Evolutionary conservation across 176 grass and related monocot genomes (phyloP), one percentile per base, ranked within the genome.

Genomic region (Canna indica): DNA sequence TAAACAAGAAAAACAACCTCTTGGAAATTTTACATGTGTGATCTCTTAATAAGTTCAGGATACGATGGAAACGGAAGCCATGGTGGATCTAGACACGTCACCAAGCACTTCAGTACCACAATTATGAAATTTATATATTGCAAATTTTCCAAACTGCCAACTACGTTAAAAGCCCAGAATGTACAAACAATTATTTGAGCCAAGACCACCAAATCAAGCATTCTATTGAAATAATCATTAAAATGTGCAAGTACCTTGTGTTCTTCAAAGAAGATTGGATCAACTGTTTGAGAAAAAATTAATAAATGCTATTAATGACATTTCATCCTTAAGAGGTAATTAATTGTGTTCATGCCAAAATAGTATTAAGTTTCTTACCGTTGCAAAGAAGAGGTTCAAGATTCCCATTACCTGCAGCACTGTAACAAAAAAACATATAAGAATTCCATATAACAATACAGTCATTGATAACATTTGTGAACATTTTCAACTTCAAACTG

Each of bases 231-330:
- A 2, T 17, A 5, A 45, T 31, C 12, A 32, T 17, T 32, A 28
- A 29, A 7, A 46, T 47, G 14, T 20, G 14, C 22, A 25, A 22
- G 54, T 73, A 89, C 86, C 88, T 91, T 96, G 27, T 81, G 79
- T 47, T 81, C 64, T 80, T 91, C 81, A 29, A 80, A 96, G 22
- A 66, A 47, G 52, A 24, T 63, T 79, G 76, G 79, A 75, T 91
- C 77, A 85, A 96, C 92, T 91, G 79, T 76, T 61, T 73, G 28
- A 47, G 58, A 31, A 54, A 80, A 42, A 44, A 48, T 25, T 64
- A 32, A 45, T 13, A 38, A 2, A 67, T 20, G 28, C 65, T 81
- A 81, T 75, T 69, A 73, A 57, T 42, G n/a, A 69, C 36, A 31
- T 44, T 46, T 15, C 26, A 44, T 42, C 7, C 33, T 59, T 11